Evolutionary conservation across 2,329 filamentous ascomycete species (phyloP).

Genomic region (Rutstroemia sp.): DNA sequence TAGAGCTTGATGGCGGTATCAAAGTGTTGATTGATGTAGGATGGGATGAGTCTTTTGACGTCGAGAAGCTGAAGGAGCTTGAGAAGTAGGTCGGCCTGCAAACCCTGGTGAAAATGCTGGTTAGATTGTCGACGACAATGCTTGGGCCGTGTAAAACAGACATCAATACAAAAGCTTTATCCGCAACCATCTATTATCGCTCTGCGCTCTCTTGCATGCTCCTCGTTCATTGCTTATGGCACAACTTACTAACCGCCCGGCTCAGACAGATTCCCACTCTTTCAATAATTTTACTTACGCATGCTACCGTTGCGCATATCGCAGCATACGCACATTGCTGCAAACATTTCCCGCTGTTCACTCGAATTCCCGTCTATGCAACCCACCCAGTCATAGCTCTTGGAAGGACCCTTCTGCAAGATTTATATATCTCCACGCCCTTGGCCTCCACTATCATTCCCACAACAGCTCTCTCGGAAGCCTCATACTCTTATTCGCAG

Average conservation of each 20-base stretch:
- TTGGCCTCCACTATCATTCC: constrained; percentile 81
- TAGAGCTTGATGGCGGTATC: constrained; percentile 94
- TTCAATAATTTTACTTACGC: constrained; percentile 88
- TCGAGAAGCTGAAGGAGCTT: constrained; percentile 72
- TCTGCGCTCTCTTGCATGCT: background rate
- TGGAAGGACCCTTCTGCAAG: constrained; percentile 82
- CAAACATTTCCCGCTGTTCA: constrained; percentile 90
- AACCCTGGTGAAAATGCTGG: background rate
- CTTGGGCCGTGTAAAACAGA: constrained; percentile 16
- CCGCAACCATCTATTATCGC: constrained; percentile 9
- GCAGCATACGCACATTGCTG: constrained; percentile 94
- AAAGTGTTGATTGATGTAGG: constrained; percentile 92
- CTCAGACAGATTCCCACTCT: constrained; percentile 79
- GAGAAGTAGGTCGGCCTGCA: constrained; percentile 60
- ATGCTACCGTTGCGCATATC: constrained; percentile 85
- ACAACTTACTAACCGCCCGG: constrained; percentile 15
- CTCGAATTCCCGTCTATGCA: constrained; percentile 87
- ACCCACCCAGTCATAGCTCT: constrained; percentile 90
- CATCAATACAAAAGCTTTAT: constrained; percentile 22
- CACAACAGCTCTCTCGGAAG: constrained; percentile 61
- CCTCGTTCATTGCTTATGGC: background rate
- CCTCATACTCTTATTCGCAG: constrained; percentile 47
- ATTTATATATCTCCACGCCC: constrained; percentile 84
- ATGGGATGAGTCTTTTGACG: constrained; percentile 90
- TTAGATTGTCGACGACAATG: background rate